Evolutionary conservation across 148 eudicot genomes (phyloP), one percentile per base, ranked within the genome.

Genomic region (Hydrangea macrophylla): DNA sequence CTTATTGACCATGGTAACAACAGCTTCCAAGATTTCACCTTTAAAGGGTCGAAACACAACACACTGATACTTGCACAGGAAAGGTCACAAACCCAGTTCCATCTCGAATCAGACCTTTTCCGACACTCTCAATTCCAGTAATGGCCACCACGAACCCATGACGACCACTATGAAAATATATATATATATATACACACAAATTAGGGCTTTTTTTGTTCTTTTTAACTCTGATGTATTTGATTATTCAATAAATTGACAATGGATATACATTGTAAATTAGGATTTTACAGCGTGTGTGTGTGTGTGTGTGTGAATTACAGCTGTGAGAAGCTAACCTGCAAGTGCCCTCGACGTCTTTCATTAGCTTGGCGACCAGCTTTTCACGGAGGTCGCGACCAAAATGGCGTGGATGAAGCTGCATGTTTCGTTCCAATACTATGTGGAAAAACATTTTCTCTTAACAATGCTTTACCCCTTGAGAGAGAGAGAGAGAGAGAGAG

Each of bases 1-100:
- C 96, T 93, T 93, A 76, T 90, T 93, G 64, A 93, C 98, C 96
- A 90, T 88, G 11, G 98, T 90, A 58, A 93, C 98, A 78, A 93
- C 95, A 64, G 96, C 94, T 79, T 93, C 98, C 12, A 90, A 81
- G 33, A 93, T 86, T 78, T 93, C 98, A 13, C 96, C 96, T 64
- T 90, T 90, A 66, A 93, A 93, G n/a, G 98, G 98, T 20, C 98
- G 68, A 63, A 93, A 93, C 0, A 88, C 98, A 70, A 93, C 98
- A 56, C 98, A 90, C 65, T 88, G 88, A 56, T 93, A 93, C 76
- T 85, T 90, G n/a, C 20, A 93, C 90, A 0, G 96, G 96, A 73
- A 93, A 93, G 4, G 98, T 88, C 17, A 90, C 98, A 44, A 88
- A 90, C 36, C 98, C 98, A 9, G 98, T 90, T 58, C 98, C 96